Conservation (phyloP, 306 rosid species). For the Macrotyloma uniflorum region DNA sequence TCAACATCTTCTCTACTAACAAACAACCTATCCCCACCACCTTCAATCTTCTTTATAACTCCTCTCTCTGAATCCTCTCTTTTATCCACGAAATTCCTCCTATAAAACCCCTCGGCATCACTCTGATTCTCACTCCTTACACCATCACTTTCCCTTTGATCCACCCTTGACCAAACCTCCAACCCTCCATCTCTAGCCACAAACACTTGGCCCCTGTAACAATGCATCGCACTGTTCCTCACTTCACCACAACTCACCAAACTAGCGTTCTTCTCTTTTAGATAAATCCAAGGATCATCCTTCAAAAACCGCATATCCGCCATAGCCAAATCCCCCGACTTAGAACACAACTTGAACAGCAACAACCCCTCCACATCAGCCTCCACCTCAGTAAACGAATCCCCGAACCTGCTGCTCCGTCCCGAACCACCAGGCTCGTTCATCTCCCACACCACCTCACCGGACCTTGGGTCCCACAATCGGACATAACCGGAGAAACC, state of each 20-base stretch:
- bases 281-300: conserved; percentile 88
- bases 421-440: conserved; percentile 92
- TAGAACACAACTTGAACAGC: conserved; percentile 77
- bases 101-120: conserved; percentile 54
- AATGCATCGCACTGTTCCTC: conserved; percentile 47
- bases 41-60: conserved; percentile 70
- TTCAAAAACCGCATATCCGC: conserved; percentile 76
- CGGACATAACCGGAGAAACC: conserved; percentile 81
- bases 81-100: conserved; percentile 82
- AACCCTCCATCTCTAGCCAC: conserved; percentile 75
- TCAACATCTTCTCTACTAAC: conserved; percentile 77
- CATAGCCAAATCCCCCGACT: conserved; percentile 85
- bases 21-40: conserved; percentile 86
- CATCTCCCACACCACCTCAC: conserved; percentile 78
- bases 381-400: conserved; percentile 71
- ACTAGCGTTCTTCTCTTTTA: conserved; percentile 79
- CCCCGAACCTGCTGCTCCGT: conserved; percentile 79
- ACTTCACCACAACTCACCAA: conserved; percentile 45
- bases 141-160: conserved; percentile 22
- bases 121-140: conserved; percentile 12
- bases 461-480: conserved; percentile 78
- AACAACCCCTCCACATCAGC: conserved; percentile 62
- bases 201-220: conserved; percentile 73
- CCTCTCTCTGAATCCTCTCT: conserved; percentile 72
- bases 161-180: conserved; percentile 83